Evolutionary conservation across 1,139 yeast genomes (phyloP), one percentile per base, ranked within the genome.

Genomic region (Nakaseomyces kungkrabaensis): DNA sequence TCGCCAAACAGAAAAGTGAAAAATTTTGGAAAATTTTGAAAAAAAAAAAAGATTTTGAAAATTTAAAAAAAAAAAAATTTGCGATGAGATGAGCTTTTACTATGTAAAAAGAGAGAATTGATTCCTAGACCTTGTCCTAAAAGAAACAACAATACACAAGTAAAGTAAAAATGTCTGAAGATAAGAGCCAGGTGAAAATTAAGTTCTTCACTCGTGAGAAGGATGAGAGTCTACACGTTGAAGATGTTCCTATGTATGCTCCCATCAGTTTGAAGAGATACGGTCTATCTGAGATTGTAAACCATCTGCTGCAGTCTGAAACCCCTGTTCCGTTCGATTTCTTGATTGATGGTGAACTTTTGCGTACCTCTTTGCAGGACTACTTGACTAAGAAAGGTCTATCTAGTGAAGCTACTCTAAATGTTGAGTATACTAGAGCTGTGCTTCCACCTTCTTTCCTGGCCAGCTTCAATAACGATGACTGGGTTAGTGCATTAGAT

Each of bases 241-340:
- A 85, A n/a, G 95, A 88, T 50, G 79, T 85, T 42, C 95, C 96
- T 8, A 74, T 90, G 51, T 86, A 77, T 63, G 97, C 89, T 13
- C 98, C 98, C 22, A 85, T 85, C 32, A 71, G 84, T 3, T 75
- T 92, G 60, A 89, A 86, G 60, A 77, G 97, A 66, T 90, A 81
- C 66, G 98, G 99, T 49, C 77, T 92, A 47, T 88, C 96, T 1
- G 97, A 92, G 69, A 82, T 92, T 64, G 96, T 92, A 37, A 94
- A 92, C 70, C 97, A 90, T 70, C 75, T 92, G 52, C 72, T 92
- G 41, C 75, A 73, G 37, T 66, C 68, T 2, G 81, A 78, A 34
- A 72, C 72, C 46, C 82, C 94, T 1, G 78, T 89, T 47, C 97
- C 97, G 25, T 92, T 92, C 68, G 97, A 92, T 65, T 94, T 92